Percentiles rank a stretch among this genome's conserved stretches.
Evolutionary conservation across 208 protist genomes (phyloP).

Genomic region (Porcisia deanei): DNA sequence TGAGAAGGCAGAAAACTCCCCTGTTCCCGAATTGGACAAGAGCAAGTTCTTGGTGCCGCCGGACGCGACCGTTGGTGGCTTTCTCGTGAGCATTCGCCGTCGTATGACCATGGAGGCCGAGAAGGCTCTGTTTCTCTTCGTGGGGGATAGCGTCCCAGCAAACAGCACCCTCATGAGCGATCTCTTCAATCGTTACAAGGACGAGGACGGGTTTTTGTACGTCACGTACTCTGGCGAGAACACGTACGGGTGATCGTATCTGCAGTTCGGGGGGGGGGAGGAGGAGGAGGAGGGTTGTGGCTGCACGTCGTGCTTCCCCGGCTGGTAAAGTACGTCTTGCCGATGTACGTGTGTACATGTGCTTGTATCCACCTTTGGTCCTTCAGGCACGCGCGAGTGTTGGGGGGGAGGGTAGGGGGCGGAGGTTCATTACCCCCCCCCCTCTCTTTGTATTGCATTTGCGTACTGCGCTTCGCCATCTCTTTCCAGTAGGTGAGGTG

Average conservation of each 20-base stretch:
- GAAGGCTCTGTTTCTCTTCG: slow-evolving; percentile 95
- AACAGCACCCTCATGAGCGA: slow-evolving; percentile 65
- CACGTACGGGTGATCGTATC: slow-evolving; percentile 77
- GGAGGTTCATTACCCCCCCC: too few species aligned
- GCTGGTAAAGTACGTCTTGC: neutral
- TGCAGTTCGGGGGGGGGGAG: neutral
- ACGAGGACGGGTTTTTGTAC: slow-evolving; percentile 94
- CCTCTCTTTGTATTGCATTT: neutral
- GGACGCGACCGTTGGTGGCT: slow-evolving; percentile 92
- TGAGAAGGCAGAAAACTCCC: slow-evolving; percentile 88
- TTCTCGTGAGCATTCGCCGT: slow-evolving; percentile 94
- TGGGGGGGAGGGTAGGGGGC: too few species aligned
- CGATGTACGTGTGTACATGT: neutral
- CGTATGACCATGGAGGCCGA: slow-evolving; percentile 91
- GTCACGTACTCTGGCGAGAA: slow-evolving; percentile 89
- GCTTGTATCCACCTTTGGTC: too few species aligned
- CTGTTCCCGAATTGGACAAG: slow-evolving; percentile 92
- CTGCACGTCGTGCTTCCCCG: neutral
- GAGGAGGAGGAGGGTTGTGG: too few species aligned
- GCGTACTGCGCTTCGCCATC: neutral
- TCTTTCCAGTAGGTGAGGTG: neutral
- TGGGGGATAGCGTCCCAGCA: slow-evolving; percentile 89
- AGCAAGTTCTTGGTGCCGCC: slow-evolving; percentile 91
- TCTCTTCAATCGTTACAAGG: slow-evolving; percentile 91
- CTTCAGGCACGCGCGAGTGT: too few species aligned